Evolutionary conservation across 306 rosid genomes (phyloP), one percentile per base, ranked within the genome.

Genomic region (Pyrus betulifolia): DNA sequence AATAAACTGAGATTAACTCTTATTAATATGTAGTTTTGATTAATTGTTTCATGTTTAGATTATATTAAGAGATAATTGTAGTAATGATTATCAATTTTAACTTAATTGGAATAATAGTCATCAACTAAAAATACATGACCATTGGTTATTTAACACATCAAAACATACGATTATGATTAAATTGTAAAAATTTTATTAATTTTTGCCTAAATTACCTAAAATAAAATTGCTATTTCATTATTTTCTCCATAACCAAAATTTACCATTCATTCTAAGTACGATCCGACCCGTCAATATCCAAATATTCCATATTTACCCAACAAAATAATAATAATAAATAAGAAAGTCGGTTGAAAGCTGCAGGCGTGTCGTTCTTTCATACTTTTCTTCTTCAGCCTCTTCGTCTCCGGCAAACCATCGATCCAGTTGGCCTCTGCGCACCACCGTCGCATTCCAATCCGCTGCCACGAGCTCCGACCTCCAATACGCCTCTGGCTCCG

Each of bases 381-480:
- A 44, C 40, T 27, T 30, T 11, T 67, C 68, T 54, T 65, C 68
- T 54, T 72, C 51, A 40, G 9, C 54, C 18, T 35, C 52, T 55
- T 67, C 60, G 35, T 81, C 55, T 15, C 17, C 64, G 59, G 60
- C 69, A 38, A 67, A 79, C 79, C 66, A 51, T 27, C 61, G 57
- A 58, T 66, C 78, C 45, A 31, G 30, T 49, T 66, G 63, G 22
- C 71, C 55, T 3, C 22, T 19, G 6, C 40, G n/a, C 23, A 14
- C 52, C 77, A 64, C 68, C 66, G 65, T 33, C 49, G 55, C 21
- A 54, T 71, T 35, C 28, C 33, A 81, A 76, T 72, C 78, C 58
- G n/a, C 42, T 19, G 2, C 44, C 73, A 30, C 69, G 58, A 61
- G 86, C 55, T 62, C 55, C 21, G 31, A 19, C 35, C 69, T 30